Evolutionary conservation across 2,329 filamentous ascomycete genomes (phyloP).

Genomic region (Diatrype stigma): DNA sequence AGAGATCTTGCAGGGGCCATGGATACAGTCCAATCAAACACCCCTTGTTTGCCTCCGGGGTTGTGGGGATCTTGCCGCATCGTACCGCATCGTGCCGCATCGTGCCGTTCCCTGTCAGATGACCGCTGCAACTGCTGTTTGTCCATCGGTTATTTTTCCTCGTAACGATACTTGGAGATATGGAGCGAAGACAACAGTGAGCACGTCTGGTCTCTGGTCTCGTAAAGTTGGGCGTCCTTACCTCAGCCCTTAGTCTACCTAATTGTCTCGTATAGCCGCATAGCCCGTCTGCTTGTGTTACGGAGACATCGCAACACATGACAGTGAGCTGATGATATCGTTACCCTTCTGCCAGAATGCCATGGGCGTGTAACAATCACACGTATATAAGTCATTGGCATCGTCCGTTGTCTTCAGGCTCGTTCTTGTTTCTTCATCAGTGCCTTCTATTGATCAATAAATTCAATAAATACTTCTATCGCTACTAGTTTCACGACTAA

Average conservation of each 20-base stretch:
- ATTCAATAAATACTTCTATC: neutral
- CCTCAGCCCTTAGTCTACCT: neutral
- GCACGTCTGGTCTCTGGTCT: neutral
- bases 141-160: too few species aligned
- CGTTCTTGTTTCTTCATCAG: constrained; percentile 3
- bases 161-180: neutral
- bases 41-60: too few species aligned
- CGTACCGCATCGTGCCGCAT: too few species aligned
- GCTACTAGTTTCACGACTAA: too few species aligned
- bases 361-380: neutral
- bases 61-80: too few species aligned
- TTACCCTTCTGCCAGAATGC: neutral
- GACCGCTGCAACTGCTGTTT: too few species aligned
- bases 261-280: neutral
- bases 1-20: too few species aligned
- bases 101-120: too few species aligned
- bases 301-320: neutral
- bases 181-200: neutral
- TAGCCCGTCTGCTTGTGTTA: neutral
- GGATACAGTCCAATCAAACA: too few species aligned
- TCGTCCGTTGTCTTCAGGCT: neutral
- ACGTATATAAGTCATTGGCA: constrained; percentile 4
- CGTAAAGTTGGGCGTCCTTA: neutral
- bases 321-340: neutral
- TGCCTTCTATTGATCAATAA: neutral